Base-by-base conservation (phyloP, 2,329 filamentous ascomycete genomes). In the Fusarium sp. region DNA sequence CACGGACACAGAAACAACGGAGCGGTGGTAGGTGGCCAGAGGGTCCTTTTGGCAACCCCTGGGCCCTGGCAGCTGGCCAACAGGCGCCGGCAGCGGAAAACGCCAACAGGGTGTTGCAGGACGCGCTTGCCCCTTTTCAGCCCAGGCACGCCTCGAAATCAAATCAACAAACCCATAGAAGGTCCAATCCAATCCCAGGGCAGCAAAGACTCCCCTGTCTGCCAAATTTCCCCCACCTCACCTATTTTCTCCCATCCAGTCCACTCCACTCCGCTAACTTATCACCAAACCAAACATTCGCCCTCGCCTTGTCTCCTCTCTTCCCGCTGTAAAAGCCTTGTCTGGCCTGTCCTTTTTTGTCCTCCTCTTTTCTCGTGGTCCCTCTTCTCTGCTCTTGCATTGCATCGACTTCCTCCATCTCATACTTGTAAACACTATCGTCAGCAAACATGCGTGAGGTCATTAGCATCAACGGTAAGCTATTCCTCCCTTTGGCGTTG, bases 391-490 rank as follows among this genome's bases (percentile, higher is more conserved):
- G 67, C 79, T 75, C 78, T 78, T 79, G 79, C 76, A 79, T 78
- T 79, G 78, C 76, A 79, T 81, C 79, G 76, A 74, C 75, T 71
- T 76, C 75, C 70, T 78, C 75, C 75, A 70, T 75, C 63, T 69
- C 68, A 73, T 74, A 70, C 69, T 72, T 71, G 59, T 67, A 68
- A 73, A 67, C 75, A 69, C 60, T 62, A 56, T 73, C 72, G 75
- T 75, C 79, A 81, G 82, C 82, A 89, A 95, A 85, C 84, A 98
- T 98, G 96, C 95, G 96, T 93, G 96, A 98, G 92, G 95, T 98
- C 85, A 97, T 98, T 86, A 96, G 93, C 88, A 93, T 98, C 91
- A 98, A 98, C 91, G 95, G 96, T 98, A 91, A 83, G 93, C 82
- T 78, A 68, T 69, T 74, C 74, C 75, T 78, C 78, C 67, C 70